These are phyloP conservation scores for Vanrija sp. DNA, from an alignment of 1,284 basidiomycete genomes.

Conservation along the genomic window DNA sequence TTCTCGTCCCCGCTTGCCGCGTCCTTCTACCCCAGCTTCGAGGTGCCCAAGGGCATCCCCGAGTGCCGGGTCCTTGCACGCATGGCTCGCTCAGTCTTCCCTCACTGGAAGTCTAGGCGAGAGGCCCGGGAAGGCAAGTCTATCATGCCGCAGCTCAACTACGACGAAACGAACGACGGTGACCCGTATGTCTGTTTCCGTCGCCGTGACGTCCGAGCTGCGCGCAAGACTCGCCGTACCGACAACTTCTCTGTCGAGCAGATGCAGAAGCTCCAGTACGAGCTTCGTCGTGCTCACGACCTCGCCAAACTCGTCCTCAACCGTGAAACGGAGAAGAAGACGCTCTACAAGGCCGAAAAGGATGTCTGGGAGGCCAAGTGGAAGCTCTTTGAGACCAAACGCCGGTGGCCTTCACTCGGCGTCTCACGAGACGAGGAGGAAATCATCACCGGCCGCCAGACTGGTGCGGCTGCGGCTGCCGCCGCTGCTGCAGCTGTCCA, in stretches of 20 bases:
- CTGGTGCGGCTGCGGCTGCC: constrained; percentile 58
- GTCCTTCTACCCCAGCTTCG: constrained; percentile 61
- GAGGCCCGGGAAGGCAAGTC: constrained; percentile 68
- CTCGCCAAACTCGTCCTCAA: constrained; percentile 65
- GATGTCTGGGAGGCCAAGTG: constrained; percentile 75
- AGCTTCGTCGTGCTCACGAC: constrained; percentile 68
- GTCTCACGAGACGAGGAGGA: constrained; percentile 79
- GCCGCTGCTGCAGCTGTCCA: constrained; percentile 22
- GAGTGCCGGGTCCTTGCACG: constrained; percentile 57
- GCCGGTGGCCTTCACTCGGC: constrained; percentile 64
- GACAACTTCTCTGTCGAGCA: constrained; percentile 86
- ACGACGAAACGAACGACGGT: constrained; percentile 88
- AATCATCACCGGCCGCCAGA: constrained; percentile 50
- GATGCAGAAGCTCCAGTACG: constrained; percentile 71
- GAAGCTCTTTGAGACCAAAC: constrained; percentile 72
- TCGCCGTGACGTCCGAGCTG: constrained; percentile 86
- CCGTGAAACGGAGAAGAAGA: constrained; percentile 73
- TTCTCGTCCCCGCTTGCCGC: constrained; percentile 60
- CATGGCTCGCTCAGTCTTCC: constrained; percentile 67
- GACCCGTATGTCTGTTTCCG: constrained; percentile 99
- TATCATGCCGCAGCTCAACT: constrained; percentile 75
- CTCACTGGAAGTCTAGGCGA: constrained; percentile 76
- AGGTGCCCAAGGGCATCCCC: constrained; percentile 62
- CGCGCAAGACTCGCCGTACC: constrained; percentile 88
- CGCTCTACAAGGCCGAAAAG: constrained; percentile 58